Evolutionary conservation across 1,284 basidiomycete genomes (phyloP).

Genomic region (Marasmius oreades): DNA sequence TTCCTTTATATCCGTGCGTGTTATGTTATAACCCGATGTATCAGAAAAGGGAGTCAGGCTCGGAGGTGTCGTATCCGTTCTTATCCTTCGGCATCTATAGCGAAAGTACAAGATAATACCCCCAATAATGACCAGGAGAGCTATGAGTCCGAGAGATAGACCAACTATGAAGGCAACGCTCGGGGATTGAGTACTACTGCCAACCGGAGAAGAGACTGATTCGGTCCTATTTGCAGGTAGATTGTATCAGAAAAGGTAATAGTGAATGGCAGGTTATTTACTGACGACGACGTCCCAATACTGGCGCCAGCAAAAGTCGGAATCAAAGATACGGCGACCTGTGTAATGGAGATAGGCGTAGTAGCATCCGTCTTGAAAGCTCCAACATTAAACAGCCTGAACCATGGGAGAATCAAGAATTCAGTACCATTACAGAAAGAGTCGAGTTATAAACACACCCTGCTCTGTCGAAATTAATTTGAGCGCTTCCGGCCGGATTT

Average conservation of each 20-base stretch:
- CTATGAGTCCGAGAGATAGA: not conserved
- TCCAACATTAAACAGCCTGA: too few species aligned
- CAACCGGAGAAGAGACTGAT: not conserved
- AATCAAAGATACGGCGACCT: not conserved
- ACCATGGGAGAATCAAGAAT: too few species aligned
- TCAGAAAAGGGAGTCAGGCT: too few species aligned
- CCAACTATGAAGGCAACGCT: conserved; percentile 3
- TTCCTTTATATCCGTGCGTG: too few species aligned
- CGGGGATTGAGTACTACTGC: not conserved
- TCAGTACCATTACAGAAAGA: too few species aligned
- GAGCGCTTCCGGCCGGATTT: not conserved
- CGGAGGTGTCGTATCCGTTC: not conserved
- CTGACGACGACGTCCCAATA: too few species aligned
- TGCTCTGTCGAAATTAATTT: not conserved
- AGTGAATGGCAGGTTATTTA: not conserved
- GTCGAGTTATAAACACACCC: not conserved
- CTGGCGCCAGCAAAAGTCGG: not conserved
- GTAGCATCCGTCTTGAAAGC: not conserved
- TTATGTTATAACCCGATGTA: too few species aligned
- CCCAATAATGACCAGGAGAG: conserved; percentile 1
- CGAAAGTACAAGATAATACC: conserved; percentile 3
- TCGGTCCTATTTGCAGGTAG: not conserved
- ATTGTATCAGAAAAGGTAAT: not conserved
- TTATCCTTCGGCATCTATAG: conserved; percentile 7
- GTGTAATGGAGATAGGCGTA: not conserved